Evolutionary conservation across 2,329 filamentous ascomycete genomes (phyloP), one percentile per base, ranked within the genome.

Genomic region (Cytospora mali): DNA sequence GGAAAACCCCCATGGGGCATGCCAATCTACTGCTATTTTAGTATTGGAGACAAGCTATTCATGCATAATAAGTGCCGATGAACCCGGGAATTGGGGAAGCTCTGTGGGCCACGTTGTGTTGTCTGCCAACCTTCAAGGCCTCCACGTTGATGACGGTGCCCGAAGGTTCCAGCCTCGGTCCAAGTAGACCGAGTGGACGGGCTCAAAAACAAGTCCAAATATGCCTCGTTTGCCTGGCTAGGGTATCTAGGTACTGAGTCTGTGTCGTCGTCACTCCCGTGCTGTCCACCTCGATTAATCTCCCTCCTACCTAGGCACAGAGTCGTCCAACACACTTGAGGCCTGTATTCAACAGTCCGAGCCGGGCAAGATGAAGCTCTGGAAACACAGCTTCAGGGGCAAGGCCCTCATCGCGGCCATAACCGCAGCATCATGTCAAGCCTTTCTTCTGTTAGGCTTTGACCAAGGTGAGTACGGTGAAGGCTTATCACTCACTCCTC

Each of bases 391-490:
- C 18, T 59, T 68, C 21, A 58, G 64, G 21, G 67, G 67, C 46
- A 64, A 55, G 49, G 54, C 62, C 31, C 50, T 68, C 35, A 50
- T 66, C 25, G 46, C 58, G 31, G 67, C 67, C 31, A 69, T 74
- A 55, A 74, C 64, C 68, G 76, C 55, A 61, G 78, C 56, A 67
- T 81, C 64, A 65, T 81, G 66, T 57, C 79, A 75, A 67, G 79
- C 70, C 9, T 75, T 74, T 23, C 63, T 74, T 5, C 66, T 75
- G 5, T 68, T 75, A 1, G 73, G 72, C 10, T 73, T 70, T 59
- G 71, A 73, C 56, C 72, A 74, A 68, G 70, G 74, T 69, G 66
- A 54, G 51, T 48, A 27, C 11, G 23, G 25, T 42, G n/a, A 18
- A 4, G 13, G 33, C 33, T 14, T 35, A 16, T 6, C 9, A 7